Percentiles rank a stretch among this genome's conserved stretches.
Evolutionary conservation across 306 rosid species (phyloP).

Genomic region (Luffa aegyptiaca): DNA sequence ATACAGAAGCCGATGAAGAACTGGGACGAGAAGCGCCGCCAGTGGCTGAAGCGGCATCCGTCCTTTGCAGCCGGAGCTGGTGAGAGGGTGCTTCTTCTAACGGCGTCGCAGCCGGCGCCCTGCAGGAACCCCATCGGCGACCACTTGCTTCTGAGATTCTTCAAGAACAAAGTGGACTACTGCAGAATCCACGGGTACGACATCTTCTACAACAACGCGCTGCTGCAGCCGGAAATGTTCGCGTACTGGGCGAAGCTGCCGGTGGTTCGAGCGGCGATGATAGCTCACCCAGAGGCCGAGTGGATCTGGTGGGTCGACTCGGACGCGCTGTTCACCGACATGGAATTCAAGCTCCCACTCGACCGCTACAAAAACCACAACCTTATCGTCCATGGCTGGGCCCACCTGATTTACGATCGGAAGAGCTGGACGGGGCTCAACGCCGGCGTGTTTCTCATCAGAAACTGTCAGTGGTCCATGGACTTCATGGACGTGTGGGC

Average conservation of each 20-base stretch:
- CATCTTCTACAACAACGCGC: slow-evolving; percentile 26
- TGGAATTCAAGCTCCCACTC: slow-evolving; percentile 28
- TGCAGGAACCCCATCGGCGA: slow-evolving; percentile 32
- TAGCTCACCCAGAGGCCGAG: slow-evolving; percentile 38
- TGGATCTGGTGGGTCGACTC: slow-evolving; percentile 55
- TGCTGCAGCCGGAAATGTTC: slow-evolving; percentile 30
- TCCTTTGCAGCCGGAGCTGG: slow-evolving; percentile 5
- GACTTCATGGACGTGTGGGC: slow-evolving; percentile 33
- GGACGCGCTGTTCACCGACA: slow-evolving; percentile 32
- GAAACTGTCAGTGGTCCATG: slow-evolving; percentile 46
- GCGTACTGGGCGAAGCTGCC: slow-evolving; percentile 39
- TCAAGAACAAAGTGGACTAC: slow-evolving; percentile 54
- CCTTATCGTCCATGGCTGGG: slow-evolving; percentile 20
- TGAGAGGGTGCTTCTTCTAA: slow-evolving; percentile 22
- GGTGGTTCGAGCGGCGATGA: slow-evolving; percentile 18
- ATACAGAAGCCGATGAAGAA: slow-evolving; percentile 22
- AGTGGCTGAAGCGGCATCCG: slow-evolving; percentile 28
- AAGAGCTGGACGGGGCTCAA: slow-evolving; percentile 42
- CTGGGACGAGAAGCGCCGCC: slow-evolving; percentile 33
- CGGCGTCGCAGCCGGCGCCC: slow-evolving; percentile 30
- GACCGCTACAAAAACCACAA: slow-evolving; percentile 18
- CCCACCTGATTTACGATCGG: slow-evolving; percentile 16
- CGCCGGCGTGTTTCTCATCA: slow-evolving; percentile 16
- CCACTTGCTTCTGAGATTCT: slow-evolving; percentile 32
- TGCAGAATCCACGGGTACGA: slow-evolving; percentile 32